Evolutionary conservation across 805 yeast genomes (phyloP).

Genomic region (Candida pini): DNA sequence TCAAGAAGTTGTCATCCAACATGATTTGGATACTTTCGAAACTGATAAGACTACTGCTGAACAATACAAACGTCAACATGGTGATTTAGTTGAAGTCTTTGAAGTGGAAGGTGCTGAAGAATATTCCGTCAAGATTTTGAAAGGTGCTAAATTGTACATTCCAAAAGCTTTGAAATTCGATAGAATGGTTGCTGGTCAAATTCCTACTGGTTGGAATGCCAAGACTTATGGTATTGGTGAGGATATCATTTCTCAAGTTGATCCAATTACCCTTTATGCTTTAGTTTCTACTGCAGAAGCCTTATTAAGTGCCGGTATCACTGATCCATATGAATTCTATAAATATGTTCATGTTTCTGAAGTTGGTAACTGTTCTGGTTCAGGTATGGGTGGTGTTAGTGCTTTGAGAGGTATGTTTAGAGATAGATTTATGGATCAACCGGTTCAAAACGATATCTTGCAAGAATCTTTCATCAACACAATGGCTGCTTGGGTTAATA

Average conservation of each 20-base stretch:
- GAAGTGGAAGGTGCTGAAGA: conserved; percentile 88
- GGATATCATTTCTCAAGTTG: conserved; percentile 90
- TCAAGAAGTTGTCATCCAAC: conserved; percentile 95
- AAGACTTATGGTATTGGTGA: conserved; percentile 91
- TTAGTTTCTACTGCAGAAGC: conserved; percentile 96
- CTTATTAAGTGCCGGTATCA: conserved; percentile 86
- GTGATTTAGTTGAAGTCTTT: conserved; percentile 87
- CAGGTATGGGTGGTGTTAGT: conserved; percentile 99
- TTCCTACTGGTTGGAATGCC: conserved; percentile 99
- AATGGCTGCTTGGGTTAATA: conserved; percentile 99
- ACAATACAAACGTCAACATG: conserved; percentile 90
- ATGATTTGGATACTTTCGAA: conserved; percentile 94
- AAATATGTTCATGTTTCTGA: conserved; percentile 97
- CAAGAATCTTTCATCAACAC: conserved; percentile 99
- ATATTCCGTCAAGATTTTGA: conserved; percentile 80
- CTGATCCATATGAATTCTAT: conserved; percentile 98
- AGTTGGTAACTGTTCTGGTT: conserved; percentile 98
- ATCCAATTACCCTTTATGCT: conserved; percentile 88
- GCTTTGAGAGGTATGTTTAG: conserved; percentile 98
- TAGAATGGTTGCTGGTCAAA: conserved; percentile 83
- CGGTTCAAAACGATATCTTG: conserved; percentile 93
- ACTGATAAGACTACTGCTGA: conserved; percentile 92
- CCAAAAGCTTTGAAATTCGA: conserved; percentile 81
- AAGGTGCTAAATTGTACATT: conserved; percentile 86
- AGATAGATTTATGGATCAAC: conserved; percentile 87